Base-by-base conservation (phyloP, 2,329 filamentous ascomycete species). In the Cladosporium sp. region DNA sequence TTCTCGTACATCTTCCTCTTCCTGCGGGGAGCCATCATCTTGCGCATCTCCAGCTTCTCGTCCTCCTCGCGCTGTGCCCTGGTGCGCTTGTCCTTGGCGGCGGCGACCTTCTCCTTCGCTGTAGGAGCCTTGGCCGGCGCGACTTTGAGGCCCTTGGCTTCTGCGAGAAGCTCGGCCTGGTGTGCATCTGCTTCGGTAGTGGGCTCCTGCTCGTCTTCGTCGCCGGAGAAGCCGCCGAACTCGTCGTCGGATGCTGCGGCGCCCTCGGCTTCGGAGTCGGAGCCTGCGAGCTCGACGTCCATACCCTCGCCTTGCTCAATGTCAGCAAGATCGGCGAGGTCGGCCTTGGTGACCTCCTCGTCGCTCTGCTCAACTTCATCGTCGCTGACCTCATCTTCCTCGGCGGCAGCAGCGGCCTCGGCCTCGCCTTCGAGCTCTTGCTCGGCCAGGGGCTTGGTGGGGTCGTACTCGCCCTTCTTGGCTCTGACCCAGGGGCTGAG, bases 21-120 rank as follows among this genome's bases (percentile, higher is more conserved):
- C 87, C 96, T 95, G 80, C 96, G 91, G 79, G 91, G 91, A 84
- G 98, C 89, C 95, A 99, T 99, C 82, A 96, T 95, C 87, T 97
- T 97, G 78, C 92, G 90, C 69, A 94, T 86, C 79, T 97, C 93
- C 66, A 96, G 80, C 73, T 98, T 93, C 79, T 98, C 95, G 4
- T 90, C 89, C 76, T 95, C 91, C 74, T 85, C 81, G 73, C 80
- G 77, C 73, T 87, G 85, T 76, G 84, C 85, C 67, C 88, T 86
- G 40, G 88, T 86, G 67, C 81, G 79, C 80, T 91, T 89, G 82
- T 89, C 90, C 71, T 86, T 84, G 33, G 89, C 82, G 72, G 87
- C 87, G 75, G 91, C 90, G 66, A 81, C 82, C 78, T 85, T 88
- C 74, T 82, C 83, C 75, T 81, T 83, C 65, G 79, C 85, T 61